phyloP scores from a whole-genome alignment of 163 green algal genomes.

The Volvox carteri region DNA sequence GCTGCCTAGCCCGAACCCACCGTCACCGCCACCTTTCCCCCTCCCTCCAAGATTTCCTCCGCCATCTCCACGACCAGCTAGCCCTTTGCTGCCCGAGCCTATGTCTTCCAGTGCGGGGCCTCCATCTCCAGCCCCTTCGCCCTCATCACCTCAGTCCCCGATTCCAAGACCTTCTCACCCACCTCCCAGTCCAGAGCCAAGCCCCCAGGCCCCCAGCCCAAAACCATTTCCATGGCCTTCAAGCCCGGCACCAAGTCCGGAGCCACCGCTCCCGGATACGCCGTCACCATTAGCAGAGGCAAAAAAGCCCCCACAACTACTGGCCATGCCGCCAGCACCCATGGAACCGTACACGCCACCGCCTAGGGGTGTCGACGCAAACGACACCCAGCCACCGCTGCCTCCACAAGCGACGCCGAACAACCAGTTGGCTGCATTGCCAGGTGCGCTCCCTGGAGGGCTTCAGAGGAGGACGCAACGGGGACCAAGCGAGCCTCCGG shows the following conservation, averaged over 20 bases:
- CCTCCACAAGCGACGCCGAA: too few species aligned
- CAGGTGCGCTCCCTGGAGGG: too few species aligned
- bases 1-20: neutral
- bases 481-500: too few species aligned
- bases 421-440: too few species aligned
- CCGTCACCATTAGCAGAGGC: neutral
- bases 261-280: neutral
- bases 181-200: neutral
- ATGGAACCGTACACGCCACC: too few species aligned
- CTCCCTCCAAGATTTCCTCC: neutral
- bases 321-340: too few species aligned
- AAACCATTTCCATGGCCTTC: neutral
- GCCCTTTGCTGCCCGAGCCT: neutral
- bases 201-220: neutral
- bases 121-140: neutral
- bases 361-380: too few species aligned
- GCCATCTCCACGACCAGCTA: neutral
- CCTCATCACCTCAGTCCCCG: neutral
- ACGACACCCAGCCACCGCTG: too few species aligned
- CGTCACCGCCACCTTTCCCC: neutral
- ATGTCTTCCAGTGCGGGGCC: neutral
- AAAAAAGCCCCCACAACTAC: neutral
- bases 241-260: neutral
- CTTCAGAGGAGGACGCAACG: too few species aligned
- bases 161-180: neutral